Evolutionary conservation across 495 filamentous ascomycete species (phyloP), one percentile per base, ranked within the genome.

Genomic region (Aspergillus nidulans): DNA sequence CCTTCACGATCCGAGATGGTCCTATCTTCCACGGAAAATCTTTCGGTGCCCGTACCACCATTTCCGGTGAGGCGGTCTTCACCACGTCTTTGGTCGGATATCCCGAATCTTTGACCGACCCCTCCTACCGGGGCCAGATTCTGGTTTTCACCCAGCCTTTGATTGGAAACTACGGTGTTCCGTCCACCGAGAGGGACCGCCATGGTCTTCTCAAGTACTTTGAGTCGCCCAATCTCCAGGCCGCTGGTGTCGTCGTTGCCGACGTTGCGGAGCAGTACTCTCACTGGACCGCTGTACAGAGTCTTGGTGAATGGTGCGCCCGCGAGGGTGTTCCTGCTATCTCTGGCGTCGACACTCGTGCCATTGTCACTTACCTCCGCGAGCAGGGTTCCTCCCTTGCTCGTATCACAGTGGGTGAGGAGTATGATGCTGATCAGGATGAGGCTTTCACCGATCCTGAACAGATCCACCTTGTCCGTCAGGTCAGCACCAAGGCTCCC

Each of bases 251-350:
- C 48, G 92, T 99, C 24, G 94, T 99, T 23, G 89, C 92, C 53
- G 95, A 99, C 65, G 89, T 91, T 57, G 92, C 95, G 16, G 81
- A 87, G 64, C 82, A 92, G 63, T 96, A 97, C 79, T 94, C 89
- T 69, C 95, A 99, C 68, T 97, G 95, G 95, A 97, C 94, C 44
- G 94, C 94, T 23, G 92, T 97, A 25, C 89, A 97, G 81, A 91
- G 88, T 60, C 75, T 99, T 61, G 80, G 88, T 56, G 81, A 94
- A 55, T 99, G 94, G 94, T 97, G 95, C 69, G 88, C 91, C 41
- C 84, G 92, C 18, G 92, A 97, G 72, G 94, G 92, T 53, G 89
- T 99, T 25, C 94, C 95, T 18, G 91, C 90, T 61, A 96, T 99
- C 70, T 90, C 91, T 19, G 94, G 94, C 19, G 94, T 99, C 46